Percentiles rank a stretch among this genome's conserved stretches.
These are phyloP conservation scores for Aspergillus sp. DNA, from an alignment of 2,329 filamentous ascomycete genomes.

Conservation along the genomic window DNA sequence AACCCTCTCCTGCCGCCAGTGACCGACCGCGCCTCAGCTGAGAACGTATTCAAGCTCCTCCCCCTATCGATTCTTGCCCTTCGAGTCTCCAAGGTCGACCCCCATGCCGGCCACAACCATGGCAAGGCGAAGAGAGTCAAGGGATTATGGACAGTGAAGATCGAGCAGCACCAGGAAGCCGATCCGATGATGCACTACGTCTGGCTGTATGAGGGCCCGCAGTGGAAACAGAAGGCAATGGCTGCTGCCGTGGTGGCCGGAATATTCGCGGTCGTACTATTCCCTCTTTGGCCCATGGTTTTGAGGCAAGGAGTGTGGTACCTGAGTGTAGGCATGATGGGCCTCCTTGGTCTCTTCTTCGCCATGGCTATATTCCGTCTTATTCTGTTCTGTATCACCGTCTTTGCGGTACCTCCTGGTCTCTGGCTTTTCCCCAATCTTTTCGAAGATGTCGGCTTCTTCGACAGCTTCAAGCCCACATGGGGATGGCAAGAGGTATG, in stretches of 20 bases:
- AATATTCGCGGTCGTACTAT: slow-evolving; percentile 88
- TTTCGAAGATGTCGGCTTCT: slow-evolving; percentile 97
- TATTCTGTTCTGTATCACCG: slow-evolving; percentile 90
- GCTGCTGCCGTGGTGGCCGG: slow-evolving; percentile 76
- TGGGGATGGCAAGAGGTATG: slow-evolving; percentile 98
- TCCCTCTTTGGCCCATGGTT: slow-evolving; percentile 92
- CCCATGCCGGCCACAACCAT: slow-evolving; percentile 72
- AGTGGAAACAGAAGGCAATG: slow-evolving; percentile 92
- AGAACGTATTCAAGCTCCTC: slow-evolving; percentile 92
- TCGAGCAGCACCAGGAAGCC: slow-evolving; percentile 90
- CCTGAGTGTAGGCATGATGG: slow-evolving; percentile 88
- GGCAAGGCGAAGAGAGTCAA: slow-evolving; percentile 80
- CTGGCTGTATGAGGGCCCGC: slow-evolving; percentile 92
- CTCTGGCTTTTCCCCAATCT: slow-evolving; percentile 98
- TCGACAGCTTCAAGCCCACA: slow-evolving; percentile 91
- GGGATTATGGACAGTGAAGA: slow-evolving; percentile 92
- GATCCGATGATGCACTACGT: slow-evolving; percentile 75
- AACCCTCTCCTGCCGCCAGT: slow-evolving; percentile 86
- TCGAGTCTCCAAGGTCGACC: slow-evolving; percentile 79
- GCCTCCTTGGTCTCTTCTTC: slow-evolving; percentile 90
- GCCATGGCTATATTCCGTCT: slow-evolving; percentile 95
- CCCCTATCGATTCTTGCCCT: slow-evolving; percentile 92
- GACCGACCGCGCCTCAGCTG: slow-evolving; percentile 81
- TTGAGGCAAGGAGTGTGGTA: slow-evolving; percentile 96
- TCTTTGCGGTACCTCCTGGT: slow-evolving; percentile 79